These are phyloP conservation scores for Penicillium sp. DNA, from an alignment of 2,329 filamentous ascomycete genomes.

Conservation along the genomic window DNA sequence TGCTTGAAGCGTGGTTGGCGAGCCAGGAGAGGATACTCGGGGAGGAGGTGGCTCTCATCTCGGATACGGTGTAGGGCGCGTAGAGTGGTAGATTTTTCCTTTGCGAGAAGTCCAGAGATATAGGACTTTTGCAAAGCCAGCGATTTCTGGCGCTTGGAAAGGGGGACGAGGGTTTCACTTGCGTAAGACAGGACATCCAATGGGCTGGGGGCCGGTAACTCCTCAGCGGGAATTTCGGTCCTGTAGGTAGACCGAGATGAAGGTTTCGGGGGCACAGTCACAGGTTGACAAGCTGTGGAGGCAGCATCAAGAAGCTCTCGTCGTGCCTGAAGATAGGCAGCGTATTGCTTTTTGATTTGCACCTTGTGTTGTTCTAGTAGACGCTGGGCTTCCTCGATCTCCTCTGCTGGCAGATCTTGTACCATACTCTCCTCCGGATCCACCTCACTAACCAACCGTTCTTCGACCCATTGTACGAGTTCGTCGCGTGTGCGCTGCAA, in stretches of 20 bases:
- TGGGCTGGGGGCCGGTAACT: constrained; percentile 22
- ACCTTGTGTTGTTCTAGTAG: constrained; percentile 33
- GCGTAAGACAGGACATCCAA: constrained; percentile 34
- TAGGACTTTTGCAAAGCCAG: constrained; percentile 41
- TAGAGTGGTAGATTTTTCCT: constrained; percentile 38
- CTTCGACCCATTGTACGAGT: constrained; percentile 53
- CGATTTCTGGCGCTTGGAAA: constrained; percentile 38
- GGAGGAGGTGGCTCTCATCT: constrained; percentile 45
- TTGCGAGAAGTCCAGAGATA: constrained; percentile 36
- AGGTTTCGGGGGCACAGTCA: constrained; percentile 26
- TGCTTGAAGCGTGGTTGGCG: constrained; percentile 40
- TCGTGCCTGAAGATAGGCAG: constrained; percentile 37
- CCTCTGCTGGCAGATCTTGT: constrained; percentile 29
- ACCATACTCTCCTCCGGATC: constrained; percentile 30
- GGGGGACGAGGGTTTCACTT: constrained; percentile 34
- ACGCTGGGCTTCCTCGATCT: constrained; percentile 30
- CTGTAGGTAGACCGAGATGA: constrained; percentile 15
- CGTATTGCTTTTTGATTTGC: constrained; percentile 38
- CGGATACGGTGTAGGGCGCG: constrained; percentile 41
- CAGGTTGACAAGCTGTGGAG: constrained; percentile 37
- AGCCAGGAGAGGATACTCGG: constrained; percentile 40
- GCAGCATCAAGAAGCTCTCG: constrained; percentile 36
- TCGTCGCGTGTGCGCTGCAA: constrained; percentile 49
- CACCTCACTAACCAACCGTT: constrained; percentile 43
- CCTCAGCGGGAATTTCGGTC: constrained; percentile 11